Percentiles rank a stretch among this genome's conserved stretches.
Evolutionary conservation across 139 green algal species (phyloP).

Genomic region (Picochlorum sp.): DNA sequence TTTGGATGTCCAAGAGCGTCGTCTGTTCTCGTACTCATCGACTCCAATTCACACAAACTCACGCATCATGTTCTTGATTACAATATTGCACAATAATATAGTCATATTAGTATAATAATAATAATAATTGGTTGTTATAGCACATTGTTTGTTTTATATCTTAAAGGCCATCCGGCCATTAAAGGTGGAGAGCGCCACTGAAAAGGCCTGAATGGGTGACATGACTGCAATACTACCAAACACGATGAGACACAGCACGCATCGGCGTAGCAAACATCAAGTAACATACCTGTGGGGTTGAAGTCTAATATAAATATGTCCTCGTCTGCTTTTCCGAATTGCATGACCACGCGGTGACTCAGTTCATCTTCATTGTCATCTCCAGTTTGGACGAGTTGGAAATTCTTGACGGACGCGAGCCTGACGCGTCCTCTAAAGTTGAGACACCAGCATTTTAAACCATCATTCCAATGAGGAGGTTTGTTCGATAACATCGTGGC

Average conservation of each 20-base stretch:
- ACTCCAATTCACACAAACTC: too few relatives aligned
- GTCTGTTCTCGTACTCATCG: too few relatives aligned
- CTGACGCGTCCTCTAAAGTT: constrained; percentile 99
- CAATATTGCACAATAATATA: too few relatives aligned
- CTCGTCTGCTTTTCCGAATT: constrained; percentile 88
- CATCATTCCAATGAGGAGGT: constrained; percentile 89
- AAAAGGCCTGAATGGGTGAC: constrained; percentile 82
- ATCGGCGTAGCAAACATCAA: too few relatives aligned
- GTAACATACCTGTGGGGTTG: constrained; percentile 30
- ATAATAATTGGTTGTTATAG: too few relatives aligned
- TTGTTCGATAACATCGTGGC: constrained; percentile 74
- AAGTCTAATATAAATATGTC: constrained; percentile 96
- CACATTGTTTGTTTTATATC: not conserved
- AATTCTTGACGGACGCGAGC: constrained; percentile 96
- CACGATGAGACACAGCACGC: too few relatives aligned
- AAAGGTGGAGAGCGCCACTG: constrained; percentile 85
- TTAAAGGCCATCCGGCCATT: constrained; percentile 78
- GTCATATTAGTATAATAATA: too few relatives aligned
- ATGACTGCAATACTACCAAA: constrained; percentile 18
- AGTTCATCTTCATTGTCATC: not conserved
- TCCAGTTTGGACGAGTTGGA: constrained; percentile 64
- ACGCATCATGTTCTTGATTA: too few relatives aligned
- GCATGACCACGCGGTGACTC: constrained; percentile 52
- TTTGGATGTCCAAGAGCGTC: too few relatives aligned
- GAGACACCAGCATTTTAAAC: constrained; percentile 91